Evolutionary conservation across 2,329 filamentous ascomycete species (phyloP).

Genomic region (Apiospora rasikravindrae): DNA sequence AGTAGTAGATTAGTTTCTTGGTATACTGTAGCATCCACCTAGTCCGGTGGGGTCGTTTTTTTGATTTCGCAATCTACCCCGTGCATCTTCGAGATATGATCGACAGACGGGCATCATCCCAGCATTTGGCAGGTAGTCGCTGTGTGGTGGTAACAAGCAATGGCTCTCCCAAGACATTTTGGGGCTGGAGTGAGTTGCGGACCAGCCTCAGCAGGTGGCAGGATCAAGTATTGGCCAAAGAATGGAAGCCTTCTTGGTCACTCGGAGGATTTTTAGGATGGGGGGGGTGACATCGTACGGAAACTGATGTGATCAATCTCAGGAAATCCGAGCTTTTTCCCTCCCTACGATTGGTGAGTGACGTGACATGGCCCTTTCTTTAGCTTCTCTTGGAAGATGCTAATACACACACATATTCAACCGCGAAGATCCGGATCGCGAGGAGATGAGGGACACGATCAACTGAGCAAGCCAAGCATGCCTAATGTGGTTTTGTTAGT

Average conservation of each 20-base stretch:
- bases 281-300: not conserved
- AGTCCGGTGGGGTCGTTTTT: not conserved
- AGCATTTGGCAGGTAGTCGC: not conserved
- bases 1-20: not conserved
- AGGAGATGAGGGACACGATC: not conserved
- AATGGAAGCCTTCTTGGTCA: not conserved
- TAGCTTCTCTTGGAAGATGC: not conserved
- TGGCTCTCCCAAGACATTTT: not conserved
- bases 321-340: not conserved
- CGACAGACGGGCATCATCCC: conserved; percentile 5
- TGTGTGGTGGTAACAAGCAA: not conserved
- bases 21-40: not conserved
- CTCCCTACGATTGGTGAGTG: not conserved
- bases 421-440: not conserved
- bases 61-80: conserved; percentile 16
- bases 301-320: not conserved
- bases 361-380: not conserved
- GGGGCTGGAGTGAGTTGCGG: not conserved
- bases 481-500: not conserved
- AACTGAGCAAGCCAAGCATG: not conserved
- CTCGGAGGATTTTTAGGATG: not conserved
- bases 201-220: not conserved
- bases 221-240: not conserved
- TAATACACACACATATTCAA: not conserved
- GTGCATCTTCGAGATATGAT: conserved; percentile 13